A percentile compares a stretch with the other conserved stretches of the same genome.
phyloP scores from a whole-genome alignment of 2,329 filamentous ascomycete genomes.

The Colletotrichum tropicicola region DNA sequence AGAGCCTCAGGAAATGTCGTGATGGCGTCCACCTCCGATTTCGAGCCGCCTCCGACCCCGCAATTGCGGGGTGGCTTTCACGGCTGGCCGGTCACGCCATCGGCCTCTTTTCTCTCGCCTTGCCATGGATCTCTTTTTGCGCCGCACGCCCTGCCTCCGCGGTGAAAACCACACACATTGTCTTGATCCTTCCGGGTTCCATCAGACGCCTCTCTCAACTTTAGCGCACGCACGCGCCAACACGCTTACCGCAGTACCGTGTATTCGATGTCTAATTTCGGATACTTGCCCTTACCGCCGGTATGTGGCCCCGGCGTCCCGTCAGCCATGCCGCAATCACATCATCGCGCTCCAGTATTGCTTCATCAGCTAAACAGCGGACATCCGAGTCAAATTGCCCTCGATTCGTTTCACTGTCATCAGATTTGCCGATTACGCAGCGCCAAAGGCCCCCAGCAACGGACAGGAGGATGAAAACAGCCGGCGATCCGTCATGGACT shows the following conservation, averaged over 20 bases:
- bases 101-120: conserved; percentile 9
- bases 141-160: neutral
- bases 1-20: conserved; percentile 10
- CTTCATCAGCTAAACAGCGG: conserved; percentile 25
- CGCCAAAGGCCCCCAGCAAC: neutral
- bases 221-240: conserved; percentile 7
- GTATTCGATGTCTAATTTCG: conserved; percentile 1
- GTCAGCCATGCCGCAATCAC: conserved; percentile 27
- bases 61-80: conserved; percentile 19
- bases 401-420: conserved; percentile 6
- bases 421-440: neutral
- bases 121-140: neutral
- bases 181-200: neutral
- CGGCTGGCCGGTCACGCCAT: conserved; percentile 28
- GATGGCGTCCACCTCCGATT: conserved; percentile 14
- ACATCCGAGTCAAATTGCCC: conserved; percentile 3
- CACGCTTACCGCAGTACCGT: neutral
- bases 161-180: neutral
- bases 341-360: conserved; percentile 30
- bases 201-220: neutral
- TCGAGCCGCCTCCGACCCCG: conserved; percentile 24
- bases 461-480: neutral
- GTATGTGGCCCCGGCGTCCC: conserved; percentile 18
- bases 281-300: conserved; percentile 3
- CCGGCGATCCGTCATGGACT: conserved; percentile 17